A percentile compares a stretch with the other conserved stretches of the same genome.
Evolutionary conservation across 1,139 yeast species (phyloP).

Genomic region (Debaryomyces sp.): DNA sequence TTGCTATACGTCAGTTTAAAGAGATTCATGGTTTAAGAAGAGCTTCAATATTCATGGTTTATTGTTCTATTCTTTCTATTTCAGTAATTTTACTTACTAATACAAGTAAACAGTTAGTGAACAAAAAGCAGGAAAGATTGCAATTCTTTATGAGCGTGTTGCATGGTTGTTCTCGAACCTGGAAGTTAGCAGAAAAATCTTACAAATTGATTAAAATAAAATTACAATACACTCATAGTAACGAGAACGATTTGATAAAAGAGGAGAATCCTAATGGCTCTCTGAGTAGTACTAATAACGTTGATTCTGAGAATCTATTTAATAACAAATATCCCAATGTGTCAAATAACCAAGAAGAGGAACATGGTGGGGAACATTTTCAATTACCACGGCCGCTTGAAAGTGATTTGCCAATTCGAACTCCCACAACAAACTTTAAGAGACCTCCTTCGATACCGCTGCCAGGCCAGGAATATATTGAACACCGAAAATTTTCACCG

Average conservation of each 20-base stretch:
- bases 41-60: slow-evolving; percentile 50
- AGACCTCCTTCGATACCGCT: not conserved
- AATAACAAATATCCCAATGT: not conserved
- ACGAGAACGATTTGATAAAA: not conserved
- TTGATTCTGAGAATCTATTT: not conserved
- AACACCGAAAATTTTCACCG: not conserved
- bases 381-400: not conserved
- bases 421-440: not conserved
- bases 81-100: slow-evolving; percentile 47
- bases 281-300: not conserved
- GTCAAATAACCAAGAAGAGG: not conserved
- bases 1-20: slow-evolving; percentile 39
- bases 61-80: slow-evolving; percentile 49
- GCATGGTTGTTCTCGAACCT: slow-evolving; percentile 44
- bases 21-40: slow-evolving; percentile 44
- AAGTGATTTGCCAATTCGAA: not conserved
- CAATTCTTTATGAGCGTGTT: slow-evolving; percentile 43
- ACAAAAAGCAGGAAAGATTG: slow-evolving; percentile 30
- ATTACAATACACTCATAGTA: slow-evolving; percentile 25
- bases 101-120: slow-evolving; percentile 28
- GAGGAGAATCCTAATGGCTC: not conserved
- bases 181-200: slow-evolving; percentile 54
- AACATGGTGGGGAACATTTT: not conserved
- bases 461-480: not conserved
- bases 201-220: slow-evolving; percentile 43